These are phyloP conservation scores for Peniophora sp. DNA, from an alignment of 1,284 basidiomycete genomes.

Conservation along the genomic window DNA sequence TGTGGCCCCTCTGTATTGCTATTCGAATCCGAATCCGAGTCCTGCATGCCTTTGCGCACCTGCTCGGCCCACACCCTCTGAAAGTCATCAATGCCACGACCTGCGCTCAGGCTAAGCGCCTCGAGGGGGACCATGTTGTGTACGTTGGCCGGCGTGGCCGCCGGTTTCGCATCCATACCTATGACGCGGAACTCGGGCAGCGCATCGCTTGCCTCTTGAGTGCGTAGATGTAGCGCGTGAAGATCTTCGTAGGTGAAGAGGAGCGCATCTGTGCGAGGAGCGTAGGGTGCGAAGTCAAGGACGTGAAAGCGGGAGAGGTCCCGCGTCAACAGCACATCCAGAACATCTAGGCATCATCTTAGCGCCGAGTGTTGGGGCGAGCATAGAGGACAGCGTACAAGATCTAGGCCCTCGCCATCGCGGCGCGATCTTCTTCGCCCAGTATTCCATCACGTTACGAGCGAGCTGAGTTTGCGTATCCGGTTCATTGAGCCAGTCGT, in stretches of 20 bases:
- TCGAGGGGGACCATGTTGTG: constrained; percentile 94
- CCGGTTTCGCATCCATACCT: constrained; percentile 63
- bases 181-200: constrained; percentile 61
- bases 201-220: not conserved
- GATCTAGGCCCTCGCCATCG: constrained; percentile 55
- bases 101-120: constrained; percentile 71
- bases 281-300: constrained; percentile 88
- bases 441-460: constrained; percentile 52
- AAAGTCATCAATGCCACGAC: constrained; percentile 69
- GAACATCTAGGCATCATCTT: constrained; percentile 55
- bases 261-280: constrained; percentile 78
- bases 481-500: constrained; percentile 75
- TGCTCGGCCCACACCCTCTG: constrained; percentile 57
- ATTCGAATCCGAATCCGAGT: constrained; percentile 3
- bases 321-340: constrained; percentile 85
- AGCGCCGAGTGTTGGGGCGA: not conserved
- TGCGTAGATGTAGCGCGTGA: constrained; percentile 24
- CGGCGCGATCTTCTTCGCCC: constrained; percentile 55
- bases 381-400: constrained; percentile 43
- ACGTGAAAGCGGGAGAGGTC: constrained; percentile 70
- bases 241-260: constrained; percentile 84
- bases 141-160: constrained; percentile 63
- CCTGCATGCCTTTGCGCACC: constrained; percentile 35
- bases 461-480: constrained; percentile 48
- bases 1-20: too few species aligned